Evolutionary conservation across 345 rosid species (phyloP), one percentile per base, ranked within the genome.

Genomic region (Kernera saxatilis): DNA sequence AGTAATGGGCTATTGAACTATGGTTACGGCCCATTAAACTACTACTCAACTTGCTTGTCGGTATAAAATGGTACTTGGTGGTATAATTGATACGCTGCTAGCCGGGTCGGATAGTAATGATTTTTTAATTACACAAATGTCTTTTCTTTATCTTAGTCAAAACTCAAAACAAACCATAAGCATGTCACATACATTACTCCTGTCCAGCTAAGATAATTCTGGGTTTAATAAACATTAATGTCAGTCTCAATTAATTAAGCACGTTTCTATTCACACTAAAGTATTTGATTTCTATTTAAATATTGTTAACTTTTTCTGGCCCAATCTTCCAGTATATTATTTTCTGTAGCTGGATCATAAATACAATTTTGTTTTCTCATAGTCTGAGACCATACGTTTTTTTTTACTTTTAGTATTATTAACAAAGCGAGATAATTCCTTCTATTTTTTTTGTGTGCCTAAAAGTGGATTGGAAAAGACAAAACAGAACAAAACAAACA

Each of bases 401-500:
- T 19, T 2, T 29, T 29, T 52, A 17, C 9, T 15, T 35, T 35
- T 14, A 17, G 5, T 43, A 13, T 35, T 46, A 58, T 11, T 70
- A 61, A 10, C 49, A 6, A 49, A 41, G 8, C 5, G 0, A 54
- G 19, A 33, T 45, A 15, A 35, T 0, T 46, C 15, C 49, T 46
- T 13, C 37, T 17, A 27, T 4, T 5, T 4, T 60, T 1, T 9
- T 8, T 23, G 5, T 40, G 43, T 58, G 44, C 5, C 43, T 55
- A 68, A 53, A 55, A 22, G 48, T 70, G 48, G 66, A 46, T 57
- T 35, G 46, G 21, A 10, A 25, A 36, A 59, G 27, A 51, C 75
- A 30, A 21, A 50, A 48, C 50, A 70, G 12, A 46, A 57, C 21
- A 37, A 12, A 59, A 58, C 29, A 49, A 63, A 53, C 6, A 37